Percentiles rank a stretch among this genome's conserved stretches.
phyloP scores from a whole-genome alignment of 495 filamentous ascomycete genomes.

The Cercophora scortea region DNA sequence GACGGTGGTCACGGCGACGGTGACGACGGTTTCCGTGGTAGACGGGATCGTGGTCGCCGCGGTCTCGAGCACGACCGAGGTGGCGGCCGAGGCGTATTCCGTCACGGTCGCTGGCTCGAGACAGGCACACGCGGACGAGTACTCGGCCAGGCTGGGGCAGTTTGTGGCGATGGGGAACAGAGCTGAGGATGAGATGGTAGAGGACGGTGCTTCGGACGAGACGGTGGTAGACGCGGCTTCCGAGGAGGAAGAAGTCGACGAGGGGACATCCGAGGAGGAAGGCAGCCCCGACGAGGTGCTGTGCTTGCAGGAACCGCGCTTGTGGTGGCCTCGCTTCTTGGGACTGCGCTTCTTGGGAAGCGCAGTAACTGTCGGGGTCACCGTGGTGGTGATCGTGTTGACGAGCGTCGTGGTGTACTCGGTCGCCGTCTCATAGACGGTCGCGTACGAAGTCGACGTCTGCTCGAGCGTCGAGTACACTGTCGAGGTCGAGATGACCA shows the following conservation, averaged over 20 bases:
- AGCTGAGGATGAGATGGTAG: neutral
- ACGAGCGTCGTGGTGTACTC: slow-evolving; percentile 2
- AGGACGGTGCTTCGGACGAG: neutral
- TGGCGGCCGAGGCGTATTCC: neutral
- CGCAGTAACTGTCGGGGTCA: neutral
- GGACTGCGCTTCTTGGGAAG: neutral
- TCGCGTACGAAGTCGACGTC: neutral
- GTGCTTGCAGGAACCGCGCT: neutral
- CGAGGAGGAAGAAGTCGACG: neutral
- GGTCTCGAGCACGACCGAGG: neutral
- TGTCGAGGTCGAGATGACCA: slow-evolving; percentile 1
- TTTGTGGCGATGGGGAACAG: neutral
- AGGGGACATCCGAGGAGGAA: neutral
- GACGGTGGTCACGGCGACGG: slow-evolving; percentile 3
- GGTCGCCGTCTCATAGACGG: neutral
- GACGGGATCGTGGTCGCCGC: neutral
- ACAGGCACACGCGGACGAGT: slow-evolving; percentile 4
- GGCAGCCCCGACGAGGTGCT: neutral
- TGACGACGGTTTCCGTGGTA: neutral
- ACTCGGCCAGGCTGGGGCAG: neutral
- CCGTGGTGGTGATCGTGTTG: neutral
- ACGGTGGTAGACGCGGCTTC: no score
- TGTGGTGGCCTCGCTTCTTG: neutral
- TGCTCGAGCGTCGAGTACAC: slow-evolving; percentile 1
- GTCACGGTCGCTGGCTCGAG: slow-evolving; percentile 2